A percentile compares a stretch with the other conserved stretches of the same genome.
These are phyloP conservation scores for Boletus pseudo-olivaceus DNA, from an alignment of 768 basidiomycete genomes.

Conservation along the genomic window DNA sequence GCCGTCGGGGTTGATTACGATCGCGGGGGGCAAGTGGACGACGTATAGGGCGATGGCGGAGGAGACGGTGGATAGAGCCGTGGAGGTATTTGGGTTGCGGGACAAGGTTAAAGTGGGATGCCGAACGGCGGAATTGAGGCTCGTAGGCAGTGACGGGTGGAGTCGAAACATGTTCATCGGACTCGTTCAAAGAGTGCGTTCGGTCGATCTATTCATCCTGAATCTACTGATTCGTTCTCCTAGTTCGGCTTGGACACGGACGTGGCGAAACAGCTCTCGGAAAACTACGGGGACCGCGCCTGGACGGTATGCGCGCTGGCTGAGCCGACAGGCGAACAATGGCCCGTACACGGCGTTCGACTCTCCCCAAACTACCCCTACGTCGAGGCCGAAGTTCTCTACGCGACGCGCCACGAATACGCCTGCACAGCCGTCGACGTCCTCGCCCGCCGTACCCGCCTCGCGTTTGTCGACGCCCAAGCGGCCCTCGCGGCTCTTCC, in stretches of 20 bases:
- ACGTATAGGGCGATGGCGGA: conserved; percentile 96
- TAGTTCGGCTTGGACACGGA: conserved; percentile 90
- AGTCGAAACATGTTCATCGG: conserved; percentile 95
- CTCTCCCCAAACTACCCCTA: conserved; percentile 74
- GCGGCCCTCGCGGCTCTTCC: conserved; percentile 84
- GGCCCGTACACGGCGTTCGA: conserved; percentile 84
- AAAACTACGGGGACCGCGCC: conserved; percentile 93
- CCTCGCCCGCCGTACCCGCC: conserved; percentile 86
- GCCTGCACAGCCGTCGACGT: conserved; percentile 91
- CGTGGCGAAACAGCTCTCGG: conserved; percentile 89
- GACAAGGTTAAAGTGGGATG: conserved; percentile 55
- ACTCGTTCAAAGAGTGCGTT: conserved; percentile 78
- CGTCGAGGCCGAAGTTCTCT: conserved; percentile 91
- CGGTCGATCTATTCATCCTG: no score
- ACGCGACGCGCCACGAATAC: conserved; percentile 87
- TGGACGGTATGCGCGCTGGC: conserved; percentile 90
- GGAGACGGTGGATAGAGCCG: conserved; percentile 87
- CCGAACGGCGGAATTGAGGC: conserved; percentile 73
- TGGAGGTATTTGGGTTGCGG: conserved; percentile 71
- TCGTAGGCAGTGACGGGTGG: conserved; percentile 94
- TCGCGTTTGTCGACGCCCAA: conserved; percentile 89
- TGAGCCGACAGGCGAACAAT: conserved; percentile 67
- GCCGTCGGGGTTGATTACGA: conserved; percentile 80
- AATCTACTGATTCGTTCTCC: background rate
- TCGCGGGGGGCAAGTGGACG: conserved; percentile 99